These are phyloP conservation scores for Microbotryomycetes sp. DNA, from an alignment of 1,284 basidiomycete species.

Conservation along the genomic window DNA sequence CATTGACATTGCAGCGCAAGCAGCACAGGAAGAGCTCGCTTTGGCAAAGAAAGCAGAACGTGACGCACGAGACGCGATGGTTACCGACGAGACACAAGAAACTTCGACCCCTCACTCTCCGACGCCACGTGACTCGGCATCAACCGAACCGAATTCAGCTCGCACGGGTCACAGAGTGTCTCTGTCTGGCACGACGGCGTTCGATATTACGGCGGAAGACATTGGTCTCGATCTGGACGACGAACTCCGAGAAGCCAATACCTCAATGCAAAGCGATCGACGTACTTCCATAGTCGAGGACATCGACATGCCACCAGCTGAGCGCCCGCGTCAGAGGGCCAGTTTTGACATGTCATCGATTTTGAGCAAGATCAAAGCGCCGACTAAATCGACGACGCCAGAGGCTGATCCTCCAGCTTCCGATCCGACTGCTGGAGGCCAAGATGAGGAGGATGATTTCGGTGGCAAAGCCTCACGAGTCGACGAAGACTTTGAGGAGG, in stretches of 20 bases:
- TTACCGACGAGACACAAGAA: not conserved
- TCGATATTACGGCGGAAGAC: not conserved
- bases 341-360: conserved; percentile 33
- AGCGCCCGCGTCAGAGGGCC: conserved; percentile 6
- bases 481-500: conserved; percentile 27
- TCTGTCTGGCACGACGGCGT: not conserved
- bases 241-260: not conserved
- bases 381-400: conserved; percentile 6
- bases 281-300: not conserved
- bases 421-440: not conserved
- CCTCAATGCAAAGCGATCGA: not conserved
- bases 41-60: conserved; percentile 10
- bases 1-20: conserved; percentile 39
- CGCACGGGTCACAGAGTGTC: not conserved
- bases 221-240: not conserved
- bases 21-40: conserved; percentile 13
- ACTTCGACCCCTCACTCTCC: not conserved
- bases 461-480: not conserved
- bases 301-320: not conserved
- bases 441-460: not conserved
- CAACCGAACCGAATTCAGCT: not conserved
- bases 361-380: conserved; percentile 28
- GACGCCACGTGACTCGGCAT: not conserved
- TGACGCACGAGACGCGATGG: conserved; percentile 11
- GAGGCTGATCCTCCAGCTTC: not conserved